Evolutionary conservation across 768 basidiomycete species (phyloP), one percentile per base, ranked within the genome.

Genomic region (Lactifluus hygrophoroides): DNA sequence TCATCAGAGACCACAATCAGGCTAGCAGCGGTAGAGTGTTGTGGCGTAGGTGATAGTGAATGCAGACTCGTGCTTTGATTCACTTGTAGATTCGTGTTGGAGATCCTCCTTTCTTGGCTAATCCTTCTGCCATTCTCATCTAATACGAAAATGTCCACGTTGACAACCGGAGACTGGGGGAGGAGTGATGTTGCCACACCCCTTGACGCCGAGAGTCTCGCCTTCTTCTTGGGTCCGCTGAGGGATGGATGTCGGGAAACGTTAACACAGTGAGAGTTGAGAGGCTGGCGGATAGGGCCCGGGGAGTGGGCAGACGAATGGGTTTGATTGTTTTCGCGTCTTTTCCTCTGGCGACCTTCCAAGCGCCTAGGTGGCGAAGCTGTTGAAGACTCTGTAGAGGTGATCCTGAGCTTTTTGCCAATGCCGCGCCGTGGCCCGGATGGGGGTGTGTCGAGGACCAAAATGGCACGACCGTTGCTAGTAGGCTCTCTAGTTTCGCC

Each of bases 81-180:
- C 23, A 70, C 57, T 42, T 72, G 72, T 4, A 77, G 61, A 51
- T 76, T 73, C 17, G 76, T 71, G 46, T 76, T 73, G 4, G 83
- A 82, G 10, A 82, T 73, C 55, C 88, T 75, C 59, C 77, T 73
- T 68, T 90, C 88, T 66, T 81, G 77, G 55, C 76, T 79, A 44
- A 90, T 58, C 34, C 74, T 79, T 50, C 69, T 74, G 13, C 88
- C 88, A 30, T 73, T 66, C 30, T 78, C 76, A 67, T 90, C 87
- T 23, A 89, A 55, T 35, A 86, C 73, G 37, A 83, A 72, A 51
- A 90, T 89, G 46, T 90, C 85, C 50, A 88, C 73, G 40, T 82
- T 76, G 13, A 88, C 76, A 19, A 80, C 69, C 1, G 81, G 79
- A 1, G 77, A 73, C 27, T 38, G 27, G 40, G 72, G 71, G 30